Evolutionary conservation across 1,284 basidiomycete genomes (phyloP).

Genomic region (Retiboletus flavoniger): DNA sequence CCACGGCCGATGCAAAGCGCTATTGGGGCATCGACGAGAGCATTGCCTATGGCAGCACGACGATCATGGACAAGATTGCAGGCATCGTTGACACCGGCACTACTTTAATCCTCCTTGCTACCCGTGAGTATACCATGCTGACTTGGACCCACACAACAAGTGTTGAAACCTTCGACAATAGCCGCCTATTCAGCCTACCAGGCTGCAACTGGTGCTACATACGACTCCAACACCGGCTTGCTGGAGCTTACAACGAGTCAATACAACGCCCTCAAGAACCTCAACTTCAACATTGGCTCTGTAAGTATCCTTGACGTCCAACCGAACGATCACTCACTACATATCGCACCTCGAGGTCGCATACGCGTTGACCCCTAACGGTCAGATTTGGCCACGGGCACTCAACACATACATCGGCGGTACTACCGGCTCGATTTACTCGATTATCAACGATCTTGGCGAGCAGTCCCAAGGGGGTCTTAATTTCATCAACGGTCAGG

Average conservation of each 20-base stretch:
- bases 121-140: conserved; percentile 23
- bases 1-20: conserved; percentile 40
- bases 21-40: conserved; percentile 67
- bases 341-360: conserved; percentile 23
- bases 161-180: conserved; percentile 7
- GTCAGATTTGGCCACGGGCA: conserved; percentile 48
- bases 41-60: conserved; percentile 49
- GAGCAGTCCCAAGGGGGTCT: conserved; percentile 42
- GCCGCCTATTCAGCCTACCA: conserved; percentile 56
- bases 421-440: conserved; percentile 42
- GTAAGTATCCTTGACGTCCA: conserved; percentile 24
- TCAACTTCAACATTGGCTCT: conserved; percentile 44
- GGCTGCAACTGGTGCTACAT: conserved; percentile 50
- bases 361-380: conserved; percentile 47
- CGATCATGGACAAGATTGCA: conserved; percentile 47
- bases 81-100: conserved; percentile 65
- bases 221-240: conserved; percentile 44
- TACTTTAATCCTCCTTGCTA: conserved; percentile 38
- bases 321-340: neutral
- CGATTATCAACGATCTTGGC: conserved; percentile 47
- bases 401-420: conserved; percentile 48
- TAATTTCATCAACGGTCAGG: conserved; percentile 53
- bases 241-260: conserved; percentile 39
- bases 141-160: neutral
- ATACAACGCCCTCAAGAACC: conserved; percentile 39